These are phyloP conservation scores for Cladochytrium replicatum DNA, from an alignment of 192 early-diverging fungal species.

Conservation along the genomic window DNA sequence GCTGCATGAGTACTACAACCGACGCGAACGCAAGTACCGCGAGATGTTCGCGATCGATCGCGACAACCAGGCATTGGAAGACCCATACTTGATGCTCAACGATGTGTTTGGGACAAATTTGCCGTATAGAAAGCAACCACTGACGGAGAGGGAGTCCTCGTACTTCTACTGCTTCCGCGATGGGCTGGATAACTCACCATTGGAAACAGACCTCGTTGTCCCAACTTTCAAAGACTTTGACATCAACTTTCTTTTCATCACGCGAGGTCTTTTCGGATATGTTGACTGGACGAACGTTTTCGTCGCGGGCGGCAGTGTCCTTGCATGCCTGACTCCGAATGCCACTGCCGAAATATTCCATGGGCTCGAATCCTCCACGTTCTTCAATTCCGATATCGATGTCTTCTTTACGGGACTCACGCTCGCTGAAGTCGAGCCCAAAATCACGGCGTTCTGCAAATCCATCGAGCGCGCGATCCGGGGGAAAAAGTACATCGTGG, in stretches of 20 bases:
- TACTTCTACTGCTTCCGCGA: too few species aligned
- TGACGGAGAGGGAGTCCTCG: not conserved
- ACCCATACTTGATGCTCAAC: not conserved
- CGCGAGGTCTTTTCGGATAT: too few species aligned
- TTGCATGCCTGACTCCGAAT: slow-evolving; percentile 10
- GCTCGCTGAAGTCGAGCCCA: slow-evolving; percentile 28
- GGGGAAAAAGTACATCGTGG: slow-evolving; percentile 10
- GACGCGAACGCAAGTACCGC: not conserved
- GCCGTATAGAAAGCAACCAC: not conserved
- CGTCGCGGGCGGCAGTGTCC: slow-evolving; percentile 15
- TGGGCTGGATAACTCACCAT: too few species aligned
- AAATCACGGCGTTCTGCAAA: slow-evolving; percentile 23
- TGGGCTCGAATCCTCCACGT: too few species aligned
- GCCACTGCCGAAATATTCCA: not conserved
- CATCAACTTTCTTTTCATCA: too few species aligned
- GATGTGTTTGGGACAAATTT: not conserved
- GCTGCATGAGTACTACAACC: not conserved
- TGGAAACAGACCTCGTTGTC: not conserved
- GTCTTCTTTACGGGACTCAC: slow-evolving; percentile 29
- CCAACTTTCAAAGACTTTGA: too few species aligned
- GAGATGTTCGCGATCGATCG: not conserved
- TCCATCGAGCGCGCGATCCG: slow-evolving; percentile 8
- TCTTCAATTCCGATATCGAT: slow-evolving; percentile 33
- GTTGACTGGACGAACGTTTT: slow-evolving; percentile 24
- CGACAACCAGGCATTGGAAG: not conserved